A percentile compares a stretch with the other conserved stretches of the same genome.
These are phyloP conservation scores for Gracilariopsis chorda DNA, from an alignment of 23 red algal genomes.

Conservation along the genomic window DNA sequence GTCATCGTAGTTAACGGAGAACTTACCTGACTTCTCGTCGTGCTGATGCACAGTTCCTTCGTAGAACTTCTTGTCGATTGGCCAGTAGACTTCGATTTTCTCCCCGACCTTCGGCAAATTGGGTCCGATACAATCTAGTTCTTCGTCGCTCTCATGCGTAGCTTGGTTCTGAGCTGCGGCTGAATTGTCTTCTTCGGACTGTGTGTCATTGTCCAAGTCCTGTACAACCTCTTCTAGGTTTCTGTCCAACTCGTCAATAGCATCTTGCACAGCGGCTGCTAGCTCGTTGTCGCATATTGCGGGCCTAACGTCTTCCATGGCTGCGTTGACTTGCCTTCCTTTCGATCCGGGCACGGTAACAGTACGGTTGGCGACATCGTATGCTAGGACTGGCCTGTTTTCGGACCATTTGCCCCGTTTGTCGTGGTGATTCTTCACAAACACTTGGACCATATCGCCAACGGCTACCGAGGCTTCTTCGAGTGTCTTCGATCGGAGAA, in stretches of 20 bases:
- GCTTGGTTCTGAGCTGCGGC: not conserved
- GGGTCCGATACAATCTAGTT: not conserved
- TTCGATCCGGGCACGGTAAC: not conserved
- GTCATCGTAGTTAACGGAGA: not conserved
- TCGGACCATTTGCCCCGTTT: conserved; percentile 8
- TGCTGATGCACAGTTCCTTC: not conserved
- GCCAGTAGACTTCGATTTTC: conserved; percentile 4
- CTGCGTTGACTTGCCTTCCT: not conserved
- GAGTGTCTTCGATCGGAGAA: not conserved
- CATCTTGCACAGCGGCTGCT: conserved; percentile 14
- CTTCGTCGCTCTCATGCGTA: not conserved
- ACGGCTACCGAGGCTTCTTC: not conserved
- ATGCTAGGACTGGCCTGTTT: not conserved
- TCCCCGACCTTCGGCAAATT: not conserved
- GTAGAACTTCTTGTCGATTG: not conserved
- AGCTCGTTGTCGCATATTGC: not conserved
- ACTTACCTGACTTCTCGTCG: not conserved
- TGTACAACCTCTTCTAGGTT: not conserved
- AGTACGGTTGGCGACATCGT: not conserved
- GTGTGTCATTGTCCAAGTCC: not conserved
- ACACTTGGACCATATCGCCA: not conserved
- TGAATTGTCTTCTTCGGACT: not conserved
- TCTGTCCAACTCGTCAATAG: conserved; percentile 22
- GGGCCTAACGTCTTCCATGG: conserved; percentile 1
- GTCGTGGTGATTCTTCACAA: not conserved